Base-by-base conservation (phyloP, 106 monocot genomes). In the Dioscorea dumetorum region DNA sequence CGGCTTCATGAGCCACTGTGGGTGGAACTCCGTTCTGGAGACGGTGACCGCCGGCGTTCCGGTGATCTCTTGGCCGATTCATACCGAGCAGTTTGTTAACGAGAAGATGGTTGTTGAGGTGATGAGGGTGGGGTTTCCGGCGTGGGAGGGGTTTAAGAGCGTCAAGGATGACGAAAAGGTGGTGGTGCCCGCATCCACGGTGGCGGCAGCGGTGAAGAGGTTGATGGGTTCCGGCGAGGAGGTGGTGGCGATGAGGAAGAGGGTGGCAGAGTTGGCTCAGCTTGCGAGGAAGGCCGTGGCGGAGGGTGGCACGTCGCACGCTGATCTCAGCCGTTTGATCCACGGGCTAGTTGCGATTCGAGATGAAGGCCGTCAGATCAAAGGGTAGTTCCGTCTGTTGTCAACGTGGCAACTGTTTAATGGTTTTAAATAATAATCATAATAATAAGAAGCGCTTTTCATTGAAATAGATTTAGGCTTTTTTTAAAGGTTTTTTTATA, bases 1-100 rank as follows among this genome's bases (percentile, higher is more conserved):
- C n/a, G 23, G 22, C 8, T 68, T 68, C 68, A 14, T 68, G 68
- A 68, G 54, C 28, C 68, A 68, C 52, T 68, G 68, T 33, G 68
- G 68, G 14, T 68, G 68, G 68, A 68, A 68, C 54, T 68, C 68
- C 23, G 14, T 58, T 5, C 7, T 58, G 34, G 58, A 70, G 41
- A 41, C 51, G 17, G 56, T 58, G 9, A n/a, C 41, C 58, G 70
- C 24, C 33, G 70, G 58, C 18, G 58, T 58, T 16, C 70, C 58
- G 32, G 59, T 70, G 57, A 33, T 70, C 3, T 48, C 56, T 12
- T 59, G 35, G 33, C 70, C 70, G 19, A 24, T 58, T 20, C 18
- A 34, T 58, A 23, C 16, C 14, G 58, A 70, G 14, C 70, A 70
- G 35, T 57, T 33, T 10, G 15, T 68, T 1, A 54, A 68, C 8